Conservation (phyloP, 306 rosid genomes). For the Begonia peltatifolia region DNA sequence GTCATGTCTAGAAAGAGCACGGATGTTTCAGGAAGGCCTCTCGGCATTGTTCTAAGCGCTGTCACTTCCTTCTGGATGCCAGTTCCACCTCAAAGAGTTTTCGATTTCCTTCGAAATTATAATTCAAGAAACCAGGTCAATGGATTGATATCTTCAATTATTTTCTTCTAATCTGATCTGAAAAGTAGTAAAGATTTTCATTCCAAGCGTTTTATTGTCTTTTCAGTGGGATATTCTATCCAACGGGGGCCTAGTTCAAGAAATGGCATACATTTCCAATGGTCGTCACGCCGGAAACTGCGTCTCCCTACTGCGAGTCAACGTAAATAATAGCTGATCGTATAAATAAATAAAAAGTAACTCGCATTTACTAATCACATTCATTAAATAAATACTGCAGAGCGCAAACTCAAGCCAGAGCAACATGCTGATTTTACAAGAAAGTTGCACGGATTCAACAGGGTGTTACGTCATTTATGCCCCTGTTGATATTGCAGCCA, state of each 20-base stretch:
- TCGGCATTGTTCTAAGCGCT: conserved; percentile 86
- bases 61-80: conserved; percentile 99
- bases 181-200: background rate
- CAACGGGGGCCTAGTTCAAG: conserved; percentile 84
- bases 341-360: background rate
- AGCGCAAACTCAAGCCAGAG: conserved; percentile 96
- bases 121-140: conserved; percentile 73
- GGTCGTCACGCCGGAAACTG: conserved; percentile 84
- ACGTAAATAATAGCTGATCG: conserved; percentile 25
- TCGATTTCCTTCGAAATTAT: conserved; percentile 82
- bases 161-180: background rate
- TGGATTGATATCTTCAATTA: background rate
- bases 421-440: conserved; percentile 91
- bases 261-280: conserved; percentile 93
- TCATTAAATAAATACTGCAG: conserved; percentile 18
- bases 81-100: conserved; percentile 63
- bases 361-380: background rate
- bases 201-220: background rate
- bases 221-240: conserved; percentile 96
- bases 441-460: conserved; percentile 69
- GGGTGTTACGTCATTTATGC: conserved; percentile 81
- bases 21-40: conserved; percentile 90
- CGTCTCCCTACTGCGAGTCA: conserved; percentile 77
- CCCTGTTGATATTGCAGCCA: conserved; percentile 78
- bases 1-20: conserved; percentile 92